A percentile compares a stretch with the other conserved stretches of the same genome.
Evolutionary conservation across 768 basidiomycete genomes (phyloP).

Genomic region (Strobilomyces echinocephalus): DNA sequence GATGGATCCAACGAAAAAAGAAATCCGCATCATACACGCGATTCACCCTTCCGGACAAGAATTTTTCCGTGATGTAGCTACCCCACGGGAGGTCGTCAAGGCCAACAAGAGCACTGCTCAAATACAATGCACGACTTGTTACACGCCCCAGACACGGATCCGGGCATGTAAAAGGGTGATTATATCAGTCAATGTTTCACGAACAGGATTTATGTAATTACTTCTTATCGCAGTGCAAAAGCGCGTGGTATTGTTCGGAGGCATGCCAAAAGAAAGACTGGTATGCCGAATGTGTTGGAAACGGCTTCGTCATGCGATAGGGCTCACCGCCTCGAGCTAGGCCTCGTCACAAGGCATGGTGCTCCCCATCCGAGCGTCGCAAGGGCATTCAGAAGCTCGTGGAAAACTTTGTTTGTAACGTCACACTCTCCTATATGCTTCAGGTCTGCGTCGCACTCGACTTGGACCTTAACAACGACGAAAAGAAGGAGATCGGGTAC

Average conservation of each 20-base stretch:
- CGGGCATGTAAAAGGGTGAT: constrained; percentile 10
- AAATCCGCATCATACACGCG: constrained; percentile 4
- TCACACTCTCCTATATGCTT: constrained; percentile 4
- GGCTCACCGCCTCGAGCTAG: no score
- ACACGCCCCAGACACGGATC: constrained; percentile 1
- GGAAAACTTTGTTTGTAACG: constrained; percentile 8
- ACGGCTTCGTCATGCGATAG: not conserved
- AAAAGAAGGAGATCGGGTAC: constrained; percentile 7
- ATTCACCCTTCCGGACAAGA: constrained; percentile 8
- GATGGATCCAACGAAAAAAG: constrained; percentile 4
- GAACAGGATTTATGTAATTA: not conserved
- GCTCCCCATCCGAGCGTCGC: constrained; percentile 13
- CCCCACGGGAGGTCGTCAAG: constrained; percentile 8
- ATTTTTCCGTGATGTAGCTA: constrained; percentile 4
- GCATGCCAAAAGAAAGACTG: constrained; percentile 21
- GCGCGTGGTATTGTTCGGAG: constrained; percentile 20
- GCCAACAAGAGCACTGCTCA: constrained; percentile 1
- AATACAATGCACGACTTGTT: constrained; percentile 14
- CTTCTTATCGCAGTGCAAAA: constrained; percentile 10
- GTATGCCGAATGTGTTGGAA: not conserved
- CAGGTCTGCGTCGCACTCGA: constrained; percentile 12
- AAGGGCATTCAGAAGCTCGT: constrained; percentile 14
- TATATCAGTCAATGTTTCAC: no score
- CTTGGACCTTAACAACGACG: constrained; percentile 8
- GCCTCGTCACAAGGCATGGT: constrained; percentile 7